Evolutionary conservation across 495 filamentous ascomycete species (phyloP), one percentile per base, ranked within the genome.

Genomic region (Gamarada debralockiae): DNA sequence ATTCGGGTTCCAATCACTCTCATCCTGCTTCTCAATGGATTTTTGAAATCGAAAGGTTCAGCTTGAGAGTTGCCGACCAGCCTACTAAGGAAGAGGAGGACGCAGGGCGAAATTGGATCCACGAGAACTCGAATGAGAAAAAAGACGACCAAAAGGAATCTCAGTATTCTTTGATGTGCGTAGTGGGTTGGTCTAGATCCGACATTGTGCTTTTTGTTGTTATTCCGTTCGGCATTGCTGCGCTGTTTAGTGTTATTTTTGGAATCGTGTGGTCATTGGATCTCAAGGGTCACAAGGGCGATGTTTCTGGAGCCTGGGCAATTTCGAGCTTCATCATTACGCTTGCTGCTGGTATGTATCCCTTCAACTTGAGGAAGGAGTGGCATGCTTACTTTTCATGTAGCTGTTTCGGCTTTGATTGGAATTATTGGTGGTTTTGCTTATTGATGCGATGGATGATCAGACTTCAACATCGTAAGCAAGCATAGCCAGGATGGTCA

Each of bases 141-240:
- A 44, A 20, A 20, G 22, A 22, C 22, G 14, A 44, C 22, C 41
- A 14, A 7, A 21, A 13, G 14, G 22, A 44, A 24, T 7, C 15
- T 13, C 22, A 44, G 17, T 44, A 44, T 22, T 44, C 41, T 14
- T 24, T 44, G 14, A 15, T 44, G 7, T 44, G 41, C 22, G 41
- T 44, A 22, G 22, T 44, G 17, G 7, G 41, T 44, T 44, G 41
- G 41, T 44, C 41, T 14, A 44, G 41, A 22, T 20, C 22, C 22
- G 22, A 44, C 22, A 44, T 44, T 44, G 41, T 44, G 15, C 17
- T 44, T 24, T 44, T 44, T 44, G 22, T 44, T 22, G 22, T 44
- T 20, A 7, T 44, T 22, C 41, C 41, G 15, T 44, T 44, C 22
- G 13, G 17, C 13, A 18, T 8, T 13, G 6, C 22, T 20, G 41